Evolutionary conservation across 2,329 filamentous ascomycete genomes (phyloP).

Genomic region (Pyricularia pennisetigena): DNA sequence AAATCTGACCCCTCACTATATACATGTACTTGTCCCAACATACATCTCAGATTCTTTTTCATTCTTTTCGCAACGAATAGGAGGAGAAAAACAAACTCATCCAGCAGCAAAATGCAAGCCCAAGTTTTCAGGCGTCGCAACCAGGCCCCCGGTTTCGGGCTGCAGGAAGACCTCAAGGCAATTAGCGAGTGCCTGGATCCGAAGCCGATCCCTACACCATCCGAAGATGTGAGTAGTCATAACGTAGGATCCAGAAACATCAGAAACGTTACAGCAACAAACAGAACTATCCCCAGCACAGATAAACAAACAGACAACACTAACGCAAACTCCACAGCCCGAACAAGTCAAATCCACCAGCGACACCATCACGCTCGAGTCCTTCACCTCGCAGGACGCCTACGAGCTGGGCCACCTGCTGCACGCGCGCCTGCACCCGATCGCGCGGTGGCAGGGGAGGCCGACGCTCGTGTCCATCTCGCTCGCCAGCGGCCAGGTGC

Average conservation of each 20-base stretch:
- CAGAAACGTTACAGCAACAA: not conserved
- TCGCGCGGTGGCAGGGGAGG: constrained; percentile 24
- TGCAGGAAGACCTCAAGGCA: not conserved
- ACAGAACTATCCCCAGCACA: not conserved
- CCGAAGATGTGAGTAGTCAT: not conserved
- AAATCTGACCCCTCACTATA: not conserved
- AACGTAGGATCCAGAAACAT: not conserved
- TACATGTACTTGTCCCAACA: not conserved
- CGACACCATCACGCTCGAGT: constrained; percentile 30
- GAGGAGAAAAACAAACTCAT: not conserved
- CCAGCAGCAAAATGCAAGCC: not conserved
- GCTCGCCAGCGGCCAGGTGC: constrained; percentile 47
- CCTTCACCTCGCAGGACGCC: constrained; percentile 56
- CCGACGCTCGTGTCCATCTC: constrained; percentile 55
- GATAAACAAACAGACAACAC: not conserved
- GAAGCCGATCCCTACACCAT: not conserved
- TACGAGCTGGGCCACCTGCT: constrained; percentile 56
- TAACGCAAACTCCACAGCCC: not conserved
- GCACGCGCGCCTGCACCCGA: constrained; percentile 48
- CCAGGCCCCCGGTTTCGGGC: not conserved
- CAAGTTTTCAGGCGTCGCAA: not conserved
- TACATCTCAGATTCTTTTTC: not conserved
- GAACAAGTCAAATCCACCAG: not conserved
- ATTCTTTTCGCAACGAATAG: not conserved
- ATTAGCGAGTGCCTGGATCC: not conserved